A percentile compares a stretch with the other conserved stretches of the same genome.
Conservation (phyloP, 1,284 basidiomycete genomes). For the Trichosporon asahii region DNA sequence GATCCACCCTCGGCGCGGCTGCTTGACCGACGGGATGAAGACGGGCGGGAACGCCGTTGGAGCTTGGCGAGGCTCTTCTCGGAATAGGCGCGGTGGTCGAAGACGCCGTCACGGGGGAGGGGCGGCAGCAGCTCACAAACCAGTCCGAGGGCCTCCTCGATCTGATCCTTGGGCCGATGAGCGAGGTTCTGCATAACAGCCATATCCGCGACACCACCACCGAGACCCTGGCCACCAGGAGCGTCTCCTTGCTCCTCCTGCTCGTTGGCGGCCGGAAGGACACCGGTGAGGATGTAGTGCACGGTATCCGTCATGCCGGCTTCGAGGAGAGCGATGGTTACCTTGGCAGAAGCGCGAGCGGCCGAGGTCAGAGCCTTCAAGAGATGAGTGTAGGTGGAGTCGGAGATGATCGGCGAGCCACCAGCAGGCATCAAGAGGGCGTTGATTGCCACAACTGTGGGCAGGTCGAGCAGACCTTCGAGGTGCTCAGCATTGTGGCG, state of each 20-base stretch:
- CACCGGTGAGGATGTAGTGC: slow-evolving; percentile 89
- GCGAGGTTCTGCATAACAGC: slow-evolving; percentile 95
- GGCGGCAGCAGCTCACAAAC: slow-evolving; percentile 87
- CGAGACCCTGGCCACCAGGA: slow-evolving; percentile 62
- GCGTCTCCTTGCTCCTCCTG: slow-evolving; percentile 65
- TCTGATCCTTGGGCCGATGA: slow-evolving; percentile 91
- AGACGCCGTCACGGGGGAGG: slow-evolving; percentile 82
- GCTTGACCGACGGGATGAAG: slow-evolving; percentile 18
- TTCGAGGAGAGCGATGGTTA: slow-evolving; percentile 77
- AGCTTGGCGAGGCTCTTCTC: slow-evolving; percentile 68
- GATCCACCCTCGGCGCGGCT: slow-evolving; percentile 22
- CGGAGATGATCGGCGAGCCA: slow-evolving; percentile 74
- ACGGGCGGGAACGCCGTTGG: slow-evolving; percentile 32
- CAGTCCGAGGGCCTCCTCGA: slow-evolving; percentile 84
- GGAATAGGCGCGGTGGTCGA: slow-evolving; percentile 82
- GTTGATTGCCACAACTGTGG: slow-evolving; percentile 80
- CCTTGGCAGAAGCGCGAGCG: slow-evolving; percentile 78
- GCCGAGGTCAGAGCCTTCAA: slow-evolving; percentile 80
- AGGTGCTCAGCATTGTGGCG: slow-evolving; percentile 77
- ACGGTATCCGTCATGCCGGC: slow-evolving; percentile 85
- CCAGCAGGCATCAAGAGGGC: slow-evolving; percentile 78
- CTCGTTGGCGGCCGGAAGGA: slow-evolving; percentile 65
- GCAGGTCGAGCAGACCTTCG: slow-evolving; percentile 74
- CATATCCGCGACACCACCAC: slow-evolving; percentile 87
- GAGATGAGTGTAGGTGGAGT: slow-evolving; percentile 82